Evolutionary conservation across 139 green algal species (phyloP).

Genomic region (Desmodesmus armatus): DNA sequence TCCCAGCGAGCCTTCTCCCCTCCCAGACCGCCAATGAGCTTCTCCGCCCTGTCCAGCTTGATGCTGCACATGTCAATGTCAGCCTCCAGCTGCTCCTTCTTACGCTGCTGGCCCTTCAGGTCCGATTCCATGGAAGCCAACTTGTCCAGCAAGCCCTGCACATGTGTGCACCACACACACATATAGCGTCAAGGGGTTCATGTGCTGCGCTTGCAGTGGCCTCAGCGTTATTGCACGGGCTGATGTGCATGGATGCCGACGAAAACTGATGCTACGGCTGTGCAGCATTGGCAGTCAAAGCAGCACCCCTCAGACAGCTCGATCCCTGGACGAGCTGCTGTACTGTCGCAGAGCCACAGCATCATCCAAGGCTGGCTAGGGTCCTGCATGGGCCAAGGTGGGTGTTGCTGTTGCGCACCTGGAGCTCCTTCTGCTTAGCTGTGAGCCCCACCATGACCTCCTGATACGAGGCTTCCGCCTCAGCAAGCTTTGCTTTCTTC

Average conservation of each 20-base stretch:
- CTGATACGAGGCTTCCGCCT: conserved; percentile 75
- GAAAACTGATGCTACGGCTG: no score
- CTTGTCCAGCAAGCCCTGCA: conserved; percentile 74
- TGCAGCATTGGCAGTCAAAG: no score
- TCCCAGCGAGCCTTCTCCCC: conserved; percentile 83
- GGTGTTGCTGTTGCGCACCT: conserved; percentile 42
- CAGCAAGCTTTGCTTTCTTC: conserved; percentile 79
- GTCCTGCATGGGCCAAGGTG: no score
- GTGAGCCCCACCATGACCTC: conserved; percentile 79
- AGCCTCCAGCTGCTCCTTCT: conserved; percentile 77
- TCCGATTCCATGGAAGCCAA: conserved; percentile 79
- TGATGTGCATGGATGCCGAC: no score
- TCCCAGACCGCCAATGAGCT: conserved; percentile 83
- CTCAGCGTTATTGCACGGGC: no score
- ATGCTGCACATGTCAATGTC: conserved; percentile 81
- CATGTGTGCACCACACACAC: no score
- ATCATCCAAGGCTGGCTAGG: no score
- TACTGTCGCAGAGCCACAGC: no score
- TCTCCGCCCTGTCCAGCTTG: conserved; percentile 81
- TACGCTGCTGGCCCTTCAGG: conserved; percentile 70
- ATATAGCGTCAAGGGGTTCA: no score
- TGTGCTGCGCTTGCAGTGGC: no score
- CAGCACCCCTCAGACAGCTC: no score
- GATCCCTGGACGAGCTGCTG: no score
- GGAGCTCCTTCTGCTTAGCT: conserved; percentile 80